Evolutionary conservation across 495 filamentous ascomycete genomes (phyloP), one percentile per base, ranked within the genome.

Genomic region (Podospora conica): DNA sequence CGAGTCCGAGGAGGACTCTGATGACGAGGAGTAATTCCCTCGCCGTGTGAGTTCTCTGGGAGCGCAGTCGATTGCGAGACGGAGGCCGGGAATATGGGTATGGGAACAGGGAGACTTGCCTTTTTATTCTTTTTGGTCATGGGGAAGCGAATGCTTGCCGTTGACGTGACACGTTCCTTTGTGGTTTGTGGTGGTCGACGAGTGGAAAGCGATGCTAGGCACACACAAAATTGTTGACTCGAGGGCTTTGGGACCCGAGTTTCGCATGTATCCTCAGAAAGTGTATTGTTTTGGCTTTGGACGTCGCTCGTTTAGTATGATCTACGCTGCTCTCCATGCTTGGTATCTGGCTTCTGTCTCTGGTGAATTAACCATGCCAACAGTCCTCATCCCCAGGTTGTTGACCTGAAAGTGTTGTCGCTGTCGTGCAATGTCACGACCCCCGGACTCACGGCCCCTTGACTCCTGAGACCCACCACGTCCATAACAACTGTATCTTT

Each of bases 1-100:
- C 59, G 92, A 95, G 76, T 61, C 58, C n/a, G 90, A 89, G 74
- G 93, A 96, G 66, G 91, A 93, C 18, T 85, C 86, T 20, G 87
- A 90, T 20, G 88, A 90, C 6, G 81, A 82, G 28, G 80, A 83
- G 65, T 61, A 61, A n/a, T 31, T 20, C 22, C 33, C n/a, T 33
- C 53, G 25, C 28, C 57, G 53, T 53, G 40, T 48, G 18, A 48
- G 40, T 7, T 48, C 15, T 5, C 9, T 18, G 18, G 40, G 40
- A n/a, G 40, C 8, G 40, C 6, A 48, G 40, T 7, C 12, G 40
- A 48, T 48, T n/a, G 15, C 8, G 29, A 5, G 15, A n/a, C n/a
- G 15, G n/a, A 18, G 40, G 40, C 40, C 40, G 40, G 9, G 40
- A 48, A 48, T 48, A n/a, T 48, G 15, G 40, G 40, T n/a, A 8